Conservation (phyloP, 257 asterid genomes). For the Fraxinus quadrangulata region DNA sequence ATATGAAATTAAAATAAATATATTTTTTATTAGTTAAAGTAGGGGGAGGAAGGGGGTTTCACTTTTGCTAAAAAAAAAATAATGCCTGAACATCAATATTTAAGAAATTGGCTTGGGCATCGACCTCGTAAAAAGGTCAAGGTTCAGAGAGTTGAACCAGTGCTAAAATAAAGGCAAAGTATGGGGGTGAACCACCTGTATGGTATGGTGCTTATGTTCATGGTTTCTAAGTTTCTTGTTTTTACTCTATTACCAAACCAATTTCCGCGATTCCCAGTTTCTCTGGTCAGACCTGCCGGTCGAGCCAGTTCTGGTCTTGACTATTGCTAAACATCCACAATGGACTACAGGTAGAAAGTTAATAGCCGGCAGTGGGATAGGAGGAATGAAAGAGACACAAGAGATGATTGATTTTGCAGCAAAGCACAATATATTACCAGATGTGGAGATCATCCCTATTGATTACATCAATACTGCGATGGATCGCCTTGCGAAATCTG, state of each 20-base stretch:
- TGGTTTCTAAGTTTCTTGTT: no score
- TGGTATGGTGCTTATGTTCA: no score
- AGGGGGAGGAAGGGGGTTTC: no score
- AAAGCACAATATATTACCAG: constrained; percentile 45
- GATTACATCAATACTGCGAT: constrained; percentile 52
- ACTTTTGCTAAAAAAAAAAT: no score
- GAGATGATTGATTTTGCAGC: constrained; percentile 69
- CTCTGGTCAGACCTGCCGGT: not conserved
- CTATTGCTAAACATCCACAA: not conserved
- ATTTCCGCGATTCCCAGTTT: not conserved
- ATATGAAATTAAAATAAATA: no score
- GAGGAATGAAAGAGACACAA: constrained; percentile 59
- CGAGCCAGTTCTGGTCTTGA: not conserved
- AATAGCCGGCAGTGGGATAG: constrained; percentile 44
- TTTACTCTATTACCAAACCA: not conserved
- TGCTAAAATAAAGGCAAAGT: no score
- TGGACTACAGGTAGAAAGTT: constrained; percentile 42
- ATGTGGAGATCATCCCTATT: constrained; percentile 50
- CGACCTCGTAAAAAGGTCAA: no score
- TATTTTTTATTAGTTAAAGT: no score
- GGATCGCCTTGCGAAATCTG: constrained; percentile 46
- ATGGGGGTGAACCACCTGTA: no score
- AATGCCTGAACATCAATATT: no score
- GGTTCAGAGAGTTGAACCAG: no score
- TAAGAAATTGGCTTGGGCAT: no score